These are phyloP conservation scores for Talinum fruticosum DNA, from an alignment of 148 eudicot species.

Conservation along the genomic window DNA sequence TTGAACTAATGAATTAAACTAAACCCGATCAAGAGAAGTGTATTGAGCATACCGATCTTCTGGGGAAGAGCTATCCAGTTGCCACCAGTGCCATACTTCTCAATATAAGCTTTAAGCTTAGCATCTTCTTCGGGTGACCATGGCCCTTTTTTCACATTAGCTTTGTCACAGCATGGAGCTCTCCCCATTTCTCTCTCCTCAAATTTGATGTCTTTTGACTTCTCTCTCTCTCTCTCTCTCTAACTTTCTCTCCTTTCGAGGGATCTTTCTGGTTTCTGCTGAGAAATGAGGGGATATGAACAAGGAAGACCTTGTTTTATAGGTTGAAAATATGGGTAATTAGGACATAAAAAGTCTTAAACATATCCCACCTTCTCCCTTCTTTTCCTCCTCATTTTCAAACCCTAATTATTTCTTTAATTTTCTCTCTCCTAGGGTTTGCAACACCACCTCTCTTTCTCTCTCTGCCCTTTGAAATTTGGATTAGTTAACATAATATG, in stretches of 20 bases:
- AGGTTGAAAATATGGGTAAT: slow-evolving; percentile 40
- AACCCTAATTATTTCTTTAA: slow-evolving; percentile 5
- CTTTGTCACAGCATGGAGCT: slow-evolving; percentile 84
- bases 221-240: not conserved
- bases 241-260: slow-evolving; percentile 7
- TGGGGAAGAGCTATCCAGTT: slow-evolving; percentile 91
- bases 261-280: not conserved
- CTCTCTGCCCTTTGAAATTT: slow-evolving; percentile 17
- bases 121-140: slow-evolving; percentile 87
- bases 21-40: not conserved
- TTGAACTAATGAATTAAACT: not conserved
- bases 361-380: slow-evolving; percentile 16
- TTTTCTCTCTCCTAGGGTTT: slow-evolving; percentile 14
- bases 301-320: slow-evolving; percentile 50
- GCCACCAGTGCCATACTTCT: slow-evolving; percentile 55
- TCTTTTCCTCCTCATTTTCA: slow-evolving; percentile 13
- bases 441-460: too few relatives aligned
- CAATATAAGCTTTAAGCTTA: slow-evolving; percentile 68
- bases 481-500: slow-evolving; percentile 46
- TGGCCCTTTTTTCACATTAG: slow-evolving; percentile 69
- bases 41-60: slow-evolving; percentile 48
- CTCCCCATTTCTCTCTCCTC: slow-evolving; percentile 45
- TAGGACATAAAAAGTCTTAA: slow-evolving; percentile 29
- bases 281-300: slow-evolving; percentile 25
- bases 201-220: not conserved